These are phyloP conservation scores for Thinopyrum elongatum DNA, from an alignment of 176 grass and related monocot genomes.

Conservation along the genomic window DNA sequence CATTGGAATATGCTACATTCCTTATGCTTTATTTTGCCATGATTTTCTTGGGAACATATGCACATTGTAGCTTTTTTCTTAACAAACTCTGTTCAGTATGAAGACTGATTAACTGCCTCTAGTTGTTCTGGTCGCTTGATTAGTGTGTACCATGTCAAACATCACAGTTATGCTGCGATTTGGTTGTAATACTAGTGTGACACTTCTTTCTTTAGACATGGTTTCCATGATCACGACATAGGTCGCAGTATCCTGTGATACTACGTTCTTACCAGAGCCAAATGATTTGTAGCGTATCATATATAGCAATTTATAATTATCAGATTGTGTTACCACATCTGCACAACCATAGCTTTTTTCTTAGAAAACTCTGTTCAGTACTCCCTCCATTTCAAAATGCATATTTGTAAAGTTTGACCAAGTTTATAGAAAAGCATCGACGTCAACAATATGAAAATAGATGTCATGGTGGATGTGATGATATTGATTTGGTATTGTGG, in stretches of 20 bases:
- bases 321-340: background rate
- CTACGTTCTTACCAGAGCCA: background rate
- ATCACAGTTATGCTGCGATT: background rate
- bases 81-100: background rate
- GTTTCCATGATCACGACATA: background rate
- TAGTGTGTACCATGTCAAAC: background rate
- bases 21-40: background rate
- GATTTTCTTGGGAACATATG: background rate
- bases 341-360: background rate
- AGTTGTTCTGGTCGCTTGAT: background rate
- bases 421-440: background rate
- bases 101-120: background rate
- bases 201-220: slow-evolving; percentile 1
- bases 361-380: background rate
- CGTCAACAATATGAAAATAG: background rate
- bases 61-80: background rate
- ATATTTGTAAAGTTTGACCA: background rate
- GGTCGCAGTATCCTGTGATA: background rate
- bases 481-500: background rate
- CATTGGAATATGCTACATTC: background rate
- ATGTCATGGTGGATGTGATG: background rate
- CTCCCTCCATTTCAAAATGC: background rate
- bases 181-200: background rate
- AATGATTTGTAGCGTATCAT: background rate
- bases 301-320: background rate